Conservation (phyloP, 1,284 basidiomycete genomes). For the Cryptococcus sp. region DNA sequence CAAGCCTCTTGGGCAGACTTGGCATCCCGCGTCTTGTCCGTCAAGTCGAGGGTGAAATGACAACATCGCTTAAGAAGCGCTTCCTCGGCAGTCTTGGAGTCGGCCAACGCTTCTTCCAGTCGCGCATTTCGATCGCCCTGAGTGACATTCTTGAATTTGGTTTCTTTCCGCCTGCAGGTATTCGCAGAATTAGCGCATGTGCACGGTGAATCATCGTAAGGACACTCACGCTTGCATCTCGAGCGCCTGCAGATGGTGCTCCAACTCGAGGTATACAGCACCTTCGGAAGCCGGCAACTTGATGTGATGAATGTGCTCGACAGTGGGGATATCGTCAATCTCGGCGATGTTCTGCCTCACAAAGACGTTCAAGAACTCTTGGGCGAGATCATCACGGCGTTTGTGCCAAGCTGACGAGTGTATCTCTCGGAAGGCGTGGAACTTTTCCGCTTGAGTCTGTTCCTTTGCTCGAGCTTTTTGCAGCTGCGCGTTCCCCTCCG, state of each 20-base stretch:
- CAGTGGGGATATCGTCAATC: conserved; percentile 90
- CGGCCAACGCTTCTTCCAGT: conserved; percentile 80
- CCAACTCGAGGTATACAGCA: conserved; percentile 93
- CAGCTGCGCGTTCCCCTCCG: conserved; percentile 71
- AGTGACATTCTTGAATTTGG: conserved; percentile 58
- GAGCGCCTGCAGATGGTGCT: conserved; percentile 75
- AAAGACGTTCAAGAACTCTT: conserved; percentile 78
- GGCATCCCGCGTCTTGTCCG: conserved; percentile 59
- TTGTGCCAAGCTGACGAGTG: conserved; percentile 90
- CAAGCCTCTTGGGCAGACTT: conserved; percentile 78
- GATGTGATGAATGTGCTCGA: conserved; percentile 67
- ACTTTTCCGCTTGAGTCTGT: conserved; percentile 85
- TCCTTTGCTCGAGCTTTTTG: conserved; percentile 79
- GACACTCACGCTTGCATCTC: conserved; percentile 50
- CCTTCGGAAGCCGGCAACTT: conserved; percentile 87
- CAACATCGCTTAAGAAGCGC: conserved; percentile 90
- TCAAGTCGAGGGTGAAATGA: conserved; percentile 77
- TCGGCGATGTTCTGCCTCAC: conserved; percentile 95
- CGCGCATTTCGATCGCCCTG: conserved; percentile 84
- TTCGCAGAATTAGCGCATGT: conserved; percentile 4
- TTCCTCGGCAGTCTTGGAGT: conserved; percentile 87
- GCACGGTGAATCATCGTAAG: background rate
- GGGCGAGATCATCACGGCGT: conserved; percentile 78
- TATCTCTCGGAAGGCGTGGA: conserved; percentile 94
- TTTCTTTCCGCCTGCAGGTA: conserved; percentile 68